Evolutionary conservation across 768 basidiomycete genomes (phyloP), one percentile per base, ranked within the genome.

Genomic region (Termitomyces bulborhizus): DNA sequence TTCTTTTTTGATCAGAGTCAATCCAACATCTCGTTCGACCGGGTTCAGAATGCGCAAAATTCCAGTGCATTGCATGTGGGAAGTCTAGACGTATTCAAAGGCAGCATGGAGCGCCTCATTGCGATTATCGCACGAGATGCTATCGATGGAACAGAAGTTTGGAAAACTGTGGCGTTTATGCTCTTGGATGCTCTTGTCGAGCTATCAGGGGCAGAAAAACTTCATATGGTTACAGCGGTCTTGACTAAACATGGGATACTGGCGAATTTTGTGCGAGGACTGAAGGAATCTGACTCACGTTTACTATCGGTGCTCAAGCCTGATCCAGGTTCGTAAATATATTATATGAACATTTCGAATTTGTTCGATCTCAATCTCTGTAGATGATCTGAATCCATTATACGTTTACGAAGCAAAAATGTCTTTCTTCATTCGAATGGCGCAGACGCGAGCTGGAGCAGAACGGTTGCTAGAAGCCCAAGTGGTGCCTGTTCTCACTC

Each of bases 401-500:
- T 98, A 97, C 69, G 90, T 98, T 13, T 98, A 93, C 62, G 96
- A 98, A 66, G 83, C 94, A 13, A 96, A 96, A 70, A 86, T 96
- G 83, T 90, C 94, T 3, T 73, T 97, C 58, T 83, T 98, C 56
- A 81, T 88, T 27, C 82, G 92, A 31, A 82, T 97, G 72, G 83
- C 92, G 0, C 88, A 94, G 66, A 89, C 85, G 3, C 78, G 88
- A 44, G 73, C 78, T 55, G 96, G 95, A 2, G 93, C 93, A 2
- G 94, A 97, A 64, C 81, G 85, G 43, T 71, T 98, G 24, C 68
- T 97, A 5, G 91, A 93, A 55, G 80, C 84, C 1, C 88, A 90
- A 53, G 61, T 93, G 1, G 75, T 97, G 9, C 79, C 84, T 3
- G 76, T 83, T 15, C 72, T 98, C 44, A 82, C 88, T 0, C 85